These are phyloP conservation scores for Ceratobasidium sp. DNA, from an alignment of 1,284 basidiomycete species.

Conservation along the genomic window DNA sequence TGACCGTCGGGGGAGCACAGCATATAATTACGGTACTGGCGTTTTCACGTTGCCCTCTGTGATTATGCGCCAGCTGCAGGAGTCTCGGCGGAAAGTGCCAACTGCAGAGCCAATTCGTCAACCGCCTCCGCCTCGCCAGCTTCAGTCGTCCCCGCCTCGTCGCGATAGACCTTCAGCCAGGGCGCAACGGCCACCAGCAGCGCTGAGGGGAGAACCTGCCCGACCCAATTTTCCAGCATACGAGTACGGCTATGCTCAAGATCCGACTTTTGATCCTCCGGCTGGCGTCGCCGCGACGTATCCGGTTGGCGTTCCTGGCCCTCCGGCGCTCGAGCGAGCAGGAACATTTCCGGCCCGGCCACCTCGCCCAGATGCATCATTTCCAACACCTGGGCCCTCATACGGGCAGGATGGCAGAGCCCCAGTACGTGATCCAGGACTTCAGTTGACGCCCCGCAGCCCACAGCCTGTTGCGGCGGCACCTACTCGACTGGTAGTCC, in stretches of 20 bases:
- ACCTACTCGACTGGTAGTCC: background rate
- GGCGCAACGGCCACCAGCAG: background rate
- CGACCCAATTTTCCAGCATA: background rate
- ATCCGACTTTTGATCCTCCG: background rate
- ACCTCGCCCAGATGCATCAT: background rate
- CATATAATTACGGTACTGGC: conserved; percentile 35
- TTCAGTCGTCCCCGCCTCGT: background rate
- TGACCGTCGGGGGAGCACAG: conserved; percentile 34
- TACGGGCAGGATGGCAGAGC: background rate
- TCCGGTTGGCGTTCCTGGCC: background rate
- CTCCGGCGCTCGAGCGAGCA: background rate
- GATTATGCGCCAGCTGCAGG: conserved; percentile 13
- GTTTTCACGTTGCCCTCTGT: conserved; percentile 35
- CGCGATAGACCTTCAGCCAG: background rate
- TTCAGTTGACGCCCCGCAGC: conserved; percentile 3
- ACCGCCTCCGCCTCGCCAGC: background rate
- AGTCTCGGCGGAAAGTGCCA: conserved; percentile 2
- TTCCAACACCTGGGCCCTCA: background rate
- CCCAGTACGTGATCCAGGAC: background rate
- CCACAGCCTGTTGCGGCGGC: background rate
- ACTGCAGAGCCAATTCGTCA: background rate
- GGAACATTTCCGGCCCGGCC: background rate
- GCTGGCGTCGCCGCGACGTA: background rate
- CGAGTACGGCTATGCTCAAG: background rate
- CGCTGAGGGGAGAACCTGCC: background rate